Percentiles rank a stretch among this genome's conserved stretches.
Conservation (phyloP, 805 yeast species). For the Tetrapisispora arboricola region DNA sequence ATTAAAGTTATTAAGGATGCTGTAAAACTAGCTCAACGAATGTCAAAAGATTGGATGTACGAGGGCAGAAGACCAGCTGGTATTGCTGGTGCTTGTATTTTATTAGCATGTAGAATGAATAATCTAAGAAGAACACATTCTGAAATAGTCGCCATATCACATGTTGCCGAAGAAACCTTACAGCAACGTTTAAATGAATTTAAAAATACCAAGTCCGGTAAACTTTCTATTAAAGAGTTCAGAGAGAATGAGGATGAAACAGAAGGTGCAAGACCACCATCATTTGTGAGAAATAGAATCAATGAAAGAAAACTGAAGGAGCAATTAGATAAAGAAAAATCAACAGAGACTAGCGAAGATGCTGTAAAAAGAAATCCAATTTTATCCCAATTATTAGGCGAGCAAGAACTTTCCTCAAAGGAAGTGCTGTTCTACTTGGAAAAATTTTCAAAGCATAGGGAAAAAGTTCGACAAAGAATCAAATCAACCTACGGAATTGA, state of each 20-base stretch:
- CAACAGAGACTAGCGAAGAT: slow-evolving; percentile 30
- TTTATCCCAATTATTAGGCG: slow-evolving; percentile 35
- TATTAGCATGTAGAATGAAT: slow-evolving; percentile 95
- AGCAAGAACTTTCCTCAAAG: slow-evolving; percentile 35
- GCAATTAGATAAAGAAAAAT: slow-evolving; percentile 21
- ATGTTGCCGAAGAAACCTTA: slow-evolving; percentile 87
- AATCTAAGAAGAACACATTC: slow-evolving; percentile 84
- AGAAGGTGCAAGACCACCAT: slow-evolving; percentile 64
- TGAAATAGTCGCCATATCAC: slow-evolving; percentile 91
- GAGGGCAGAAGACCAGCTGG: slow-evolving; percentile 98
- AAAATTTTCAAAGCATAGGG: slow-evolving; percentile 25
- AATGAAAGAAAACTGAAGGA: slow-evolving; percentile 36
- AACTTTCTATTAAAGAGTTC: slow-evolving; percentile 62
- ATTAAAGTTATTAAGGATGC: slow-evolving; percentile 82
- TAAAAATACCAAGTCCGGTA: slow-evolving; percentile 63
- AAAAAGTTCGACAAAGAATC: slow-evolving; percentile 16
- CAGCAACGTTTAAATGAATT: slow-evolving; percentile 88
- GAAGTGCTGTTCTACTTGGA: slow-evolving; percentile 33
- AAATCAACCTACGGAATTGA: slow-evolving; percentile 27
- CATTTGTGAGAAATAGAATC: slow-evolving; percentile 54
- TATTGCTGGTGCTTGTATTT: slow-evolving; percentile 90
- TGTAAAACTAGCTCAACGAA: slow-evolving; percentile 70
- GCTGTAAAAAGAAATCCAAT: slow-evolving; percentile 35
- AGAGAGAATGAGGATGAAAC: slow-evolving; percentile 36
- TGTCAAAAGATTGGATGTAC: slow-evolving; percentile 92